Evolutionary conservation across 192 early-diverging fungal genomes (phyloP), one percentile per base, ranked within the genome.

Genomic region (Coemansia sp.): DNA sequence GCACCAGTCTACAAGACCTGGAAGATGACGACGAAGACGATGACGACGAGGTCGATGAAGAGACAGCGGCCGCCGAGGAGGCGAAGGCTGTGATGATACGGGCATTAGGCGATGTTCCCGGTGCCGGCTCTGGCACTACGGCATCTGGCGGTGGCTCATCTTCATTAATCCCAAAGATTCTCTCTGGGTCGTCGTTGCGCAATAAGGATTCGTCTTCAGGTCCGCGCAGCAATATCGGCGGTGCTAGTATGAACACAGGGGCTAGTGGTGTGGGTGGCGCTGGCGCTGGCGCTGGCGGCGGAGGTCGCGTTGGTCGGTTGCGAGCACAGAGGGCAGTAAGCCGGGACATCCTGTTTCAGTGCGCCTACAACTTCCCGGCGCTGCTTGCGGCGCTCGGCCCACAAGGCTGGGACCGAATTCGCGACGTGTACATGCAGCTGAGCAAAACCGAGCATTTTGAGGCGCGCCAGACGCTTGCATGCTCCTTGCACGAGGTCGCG

Each of bases 401-500:
- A 23, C 9, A 14, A 14, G 60, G 62, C 20, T 79, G 77, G 77
- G 77, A 73, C 24, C 63, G 68, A 5, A 49, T 79, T 39, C 60
- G 72, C 19, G 71, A 71, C 46, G 55, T 48, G 34, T 79, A 67
- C 47, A 58, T 74, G 66, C 62, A 70, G 49, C 55, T 79, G 40
- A 64, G 67, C 46, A 69, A 70, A n/a, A 37, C 63, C 0, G 77
- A 79, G 46, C 67, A 79, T 46, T 61, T 49, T 36, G 71, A 63
- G n/a, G 77, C 57, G 15, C 65, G 77, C 14, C 58, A 60, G 37
- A 67, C 71, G 18, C 56, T 79, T 44, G 77, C 77, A 3, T 52
- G 67, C 50, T 73, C 77, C 30, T 37, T 74, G 34, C 77, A 79
- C 46, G 77, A 79, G 36, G 67, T 79, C 6, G 70, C 77, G 15